phyloP scores from a whole-genome alignment of 139 green algal genomes.

The Haematococcus lacustris region DNA sequence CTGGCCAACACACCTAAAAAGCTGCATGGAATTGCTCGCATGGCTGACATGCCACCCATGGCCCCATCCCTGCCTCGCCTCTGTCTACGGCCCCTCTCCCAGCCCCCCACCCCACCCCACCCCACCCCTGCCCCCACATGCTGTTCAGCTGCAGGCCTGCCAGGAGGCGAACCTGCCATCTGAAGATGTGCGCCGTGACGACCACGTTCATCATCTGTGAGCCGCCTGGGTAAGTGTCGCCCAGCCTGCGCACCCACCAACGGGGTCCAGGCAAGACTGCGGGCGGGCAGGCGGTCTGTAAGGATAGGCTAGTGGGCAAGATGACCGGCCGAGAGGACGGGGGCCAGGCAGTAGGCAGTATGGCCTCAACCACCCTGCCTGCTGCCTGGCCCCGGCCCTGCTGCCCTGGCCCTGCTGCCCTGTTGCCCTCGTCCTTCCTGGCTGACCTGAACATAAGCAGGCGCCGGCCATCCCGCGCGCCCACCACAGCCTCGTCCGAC shows the following conservation, averaged over 20 bases:
- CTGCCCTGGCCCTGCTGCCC: neutral
- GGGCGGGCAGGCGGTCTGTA: neutral
- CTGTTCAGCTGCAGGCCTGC: neutral
- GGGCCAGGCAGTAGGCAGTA: neutral
- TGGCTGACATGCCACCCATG: neutral
- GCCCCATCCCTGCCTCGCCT: neutral
- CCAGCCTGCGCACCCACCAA: neutral
- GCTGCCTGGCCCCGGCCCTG: too few species aligned
- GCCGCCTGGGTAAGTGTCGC: neutral
- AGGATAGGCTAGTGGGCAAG: neutral
- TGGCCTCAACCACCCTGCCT: neutral
- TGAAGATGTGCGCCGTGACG: neutral
- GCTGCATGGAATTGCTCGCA: neutral
- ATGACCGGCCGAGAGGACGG: neutral
- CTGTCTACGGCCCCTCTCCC: neutral
- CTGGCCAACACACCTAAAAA: too few species aligned
- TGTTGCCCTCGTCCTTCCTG: neutral
- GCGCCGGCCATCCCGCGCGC: slow-evolving; percentile 10
- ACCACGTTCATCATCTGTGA: neutral
- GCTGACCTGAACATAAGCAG: slow-evolving; percentile 32
- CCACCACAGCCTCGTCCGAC: slow-evolving; percentile 37
- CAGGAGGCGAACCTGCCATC: neutral
- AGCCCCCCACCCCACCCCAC: too few species aligned
- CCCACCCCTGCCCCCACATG: neutral
- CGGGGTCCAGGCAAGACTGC: neutral